Conservation (phyloP, 179 eudicot genomes). For the Actinidia polygama region DNA sequence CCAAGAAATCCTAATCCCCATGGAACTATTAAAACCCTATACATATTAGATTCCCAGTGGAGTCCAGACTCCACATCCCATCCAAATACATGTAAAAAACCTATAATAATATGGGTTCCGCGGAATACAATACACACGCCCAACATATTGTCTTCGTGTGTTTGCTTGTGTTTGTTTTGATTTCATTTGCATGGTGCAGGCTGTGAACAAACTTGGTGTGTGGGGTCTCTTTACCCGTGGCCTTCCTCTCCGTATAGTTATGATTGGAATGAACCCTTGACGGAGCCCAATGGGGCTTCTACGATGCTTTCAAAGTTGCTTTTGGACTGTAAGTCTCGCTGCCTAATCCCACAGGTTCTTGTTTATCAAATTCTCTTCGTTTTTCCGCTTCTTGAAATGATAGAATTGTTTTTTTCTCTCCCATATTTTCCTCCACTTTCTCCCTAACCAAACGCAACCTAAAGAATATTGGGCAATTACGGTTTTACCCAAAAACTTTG, state of each 20-base stretch:
- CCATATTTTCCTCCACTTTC: no score
- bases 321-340: constrained; percentile 79
- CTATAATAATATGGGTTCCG: no score
- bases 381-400: background rate
- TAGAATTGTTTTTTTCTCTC: background rate
- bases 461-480: no score
- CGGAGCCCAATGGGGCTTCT: constrained; percentile 85
- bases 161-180: background rate
- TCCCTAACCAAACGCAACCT: no score
- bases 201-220: constrained; percentile 76
- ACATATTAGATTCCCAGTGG: no score
- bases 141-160: background rate
- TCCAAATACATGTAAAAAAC: no score
- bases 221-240: constrained; percentile 85
- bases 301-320: constrained; percentile 83
- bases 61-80: no score
- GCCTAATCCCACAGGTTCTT: background rate
- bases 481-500: no score
- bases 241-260: constrained; percentile 87
- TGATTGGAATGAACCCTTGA: constrained; percentile 93
- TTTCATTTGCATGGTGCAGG: constrained; percentile 46
- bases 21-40: no score
- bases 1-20: no score
- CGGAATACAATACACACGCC: no score
- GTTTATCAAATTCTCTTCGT: background rate